These are phyloP conservation scores for Paxillus ammoniavirescens DNA, from an alignment of 768 basidiomycete genomes.

Conservation along the genomic window DNA sequence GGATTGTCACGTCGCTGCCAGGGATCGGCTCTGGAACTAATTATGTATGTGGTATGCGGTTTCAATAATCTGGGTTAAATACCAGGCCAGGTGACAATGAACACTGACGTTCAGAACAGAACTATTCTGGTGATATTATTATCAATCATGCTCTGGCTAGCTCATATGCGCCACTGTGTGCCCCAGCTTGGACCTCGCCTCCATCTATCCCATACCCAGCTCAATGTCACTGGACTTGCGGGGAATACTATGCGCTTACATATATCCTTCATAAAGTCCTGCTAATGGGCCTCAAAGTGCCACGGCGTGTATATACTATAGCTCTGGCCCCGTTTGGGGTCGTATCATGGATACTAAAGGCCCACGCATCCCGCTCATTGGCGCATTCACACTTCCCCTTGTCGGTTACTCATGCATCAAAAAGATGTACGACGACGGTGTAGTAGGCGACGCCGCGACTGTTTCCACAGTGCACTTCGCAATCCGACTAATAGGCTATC, in stretches of 20 bases:
- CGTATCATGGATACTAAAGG: constrained; percentile 73
- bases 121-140: constrained; percentile 29
- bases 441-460: constrained; percentile 36
- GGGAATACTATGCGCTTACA: constrained; percentile 60
- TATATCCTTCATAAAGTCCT: not conserved
- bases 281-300: constrained; percentile 37
- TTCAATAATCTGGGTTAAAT: not conserved
- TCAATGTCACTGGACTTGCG: constrained; percentile 79
- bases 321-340: constrained; percentile 76
- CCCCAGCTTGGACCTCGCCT: constrained; percentile 81
- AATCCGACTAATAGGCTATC: constrained; percentile 52
- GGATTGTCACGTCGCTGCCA: constrained; percentile 46
- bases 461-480: constrained; percentile 44
- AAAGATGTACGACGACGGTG: constrained; percentile 59
- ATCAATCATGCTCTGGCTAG: not conserved
- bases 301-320: constrained; percentile 67
- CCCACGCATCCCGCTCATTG: constrained; percentile 64
- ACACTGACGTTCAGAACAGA: constrained; percentile 9
- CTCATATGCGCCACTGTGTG: constrained; percentile 50
- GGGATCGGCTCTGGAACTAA: constrained; percentile 65
- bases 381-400: constrained; percentile 60
- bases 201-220: constrained; percentile 71
- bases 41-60: constrained; percentile 50
- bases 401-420: constrained; percentile 76
- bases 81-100: not conserved